Evolutionary conservation across 768 basidiomycete species (phyloP).

Genomic region (Chiua virens): DNA sequence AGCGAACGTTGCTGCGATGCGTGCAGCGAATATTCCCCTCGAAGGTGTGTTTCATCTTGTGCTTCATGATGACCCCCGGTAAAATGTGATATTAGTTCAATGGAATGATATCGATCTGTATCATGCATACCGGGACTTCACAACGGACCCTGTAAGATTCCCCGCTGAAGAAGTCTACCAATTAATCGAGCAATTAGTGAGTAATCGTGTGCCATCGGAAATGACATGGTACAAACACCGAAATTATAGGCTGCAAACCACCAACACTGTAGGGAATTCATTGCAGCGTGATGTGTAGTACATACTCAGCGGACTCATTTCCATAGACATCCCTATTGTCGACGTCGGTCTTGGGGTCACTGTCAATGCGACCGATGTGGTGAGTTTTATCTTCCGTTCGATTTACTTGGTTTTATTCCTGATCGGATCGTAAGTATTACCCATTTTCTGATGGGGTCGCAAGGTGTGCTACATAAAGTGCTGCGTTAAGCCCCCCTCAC

Average conservation of each 20-base stretch:
- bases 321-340: slow-evolving; percentile 63
- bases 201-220: slow-evolving; percentile 12
- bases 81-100: slow-evolving; percentile 44
- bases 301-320: neutral
- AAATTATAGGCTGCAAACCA: slow-evolving; percentile 14
- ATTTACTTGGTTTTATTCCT: too few species aligned
- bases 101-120: slow-evolving; percentile 79
- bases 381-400: slow-evolving; percentile 32
- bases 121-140: slow-evolving; percentile 68
- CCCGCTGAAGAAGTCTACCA: slow-evolving; percentile 49
- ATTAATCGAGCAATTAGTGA: slow-evolving; percentile 56
- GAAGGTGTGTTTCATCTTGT: slow-evolving; percentile 45
- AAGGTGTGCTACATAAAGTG: slow-evolving; percentile 37
- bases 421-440: slow-evolving; percentile 46
- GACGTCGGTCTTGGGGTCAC: slow-evolving; percentile 60
- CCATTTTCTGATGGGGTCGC: slow-evolving; percentile 66
- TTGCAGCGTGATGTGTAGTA: neutral
- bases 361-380: slow-evolving; percentile 59
- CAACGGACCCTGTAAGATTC: slow-evolving; percentile 62
- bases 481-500: neutral
- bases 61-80: neutral
- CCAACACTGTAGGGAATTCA: slow-evolving; percentile 18
- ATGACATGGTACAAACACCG: neutral
- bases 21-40: slow-evolving; percentile 67
- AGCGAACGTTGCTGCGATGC: slow-evolving; percentile 52